Evolutionary conservation across 306 rosid genomes (phyloP), one percentile per base, ranked within the genome.

Genomic region (Morella rubra): DNA sequence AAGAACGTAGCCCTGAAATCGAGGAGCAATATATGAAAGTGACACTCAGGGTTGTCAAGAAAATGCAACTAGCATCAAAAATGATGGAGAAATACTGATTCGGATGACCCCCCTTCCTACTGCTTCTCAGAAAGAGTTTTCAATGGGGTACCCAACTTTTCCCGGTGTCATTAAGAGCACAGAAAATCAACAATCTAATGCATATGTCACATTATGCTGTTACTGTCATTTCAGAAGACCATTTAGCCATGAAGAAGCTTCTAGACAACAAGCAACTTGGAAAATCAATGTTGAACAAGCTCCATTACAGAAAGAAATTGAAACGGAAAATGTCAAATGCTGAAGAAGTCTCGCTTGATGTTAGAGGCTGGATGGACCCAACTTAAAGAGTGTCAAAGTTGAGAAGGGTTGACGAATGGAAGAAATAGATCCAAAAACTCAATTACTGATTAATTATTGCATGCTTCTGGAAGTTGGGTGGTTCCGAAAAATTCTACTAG

Each of bases 221-320:
- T 42, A 7, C 50, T 84, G 80, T 74, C 52, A 45, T 70, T 80
- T 81, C 93, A 95, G 98, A 91, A 90, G 92, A 53, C 98, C 92
- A 79, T 95, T 95, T 79, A 65, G 80, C 76, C 89, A 76, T 72
- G 88, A 82, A 44, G 91, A 83, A 76, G 58, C 91, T 77, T 87
- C 95, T 55, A 87, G 76, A 62, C 73, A 44, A n/a, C 79, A 74
- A 52, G 82, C 84, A 74, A 53, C 89, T 41, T 74, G 55, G 83
- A 90, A 81, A 78, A 87, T 51, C 73, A 78, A 84, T 32, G 37
- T 32, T 32, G 37, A 75, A 89, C 71, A 44, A 80, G 79, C 73
- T 77, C 75, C 50, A 81, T 85, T 70, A 91, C 78, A 73, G 74
- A 82, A 64, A 82, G 82, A 79, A 80, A 58, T 61, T 32, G 37